Conservation (phyloP, 2,329 filamentous ascomycete genomes). For the Xylariaceae sp. region DNA sequence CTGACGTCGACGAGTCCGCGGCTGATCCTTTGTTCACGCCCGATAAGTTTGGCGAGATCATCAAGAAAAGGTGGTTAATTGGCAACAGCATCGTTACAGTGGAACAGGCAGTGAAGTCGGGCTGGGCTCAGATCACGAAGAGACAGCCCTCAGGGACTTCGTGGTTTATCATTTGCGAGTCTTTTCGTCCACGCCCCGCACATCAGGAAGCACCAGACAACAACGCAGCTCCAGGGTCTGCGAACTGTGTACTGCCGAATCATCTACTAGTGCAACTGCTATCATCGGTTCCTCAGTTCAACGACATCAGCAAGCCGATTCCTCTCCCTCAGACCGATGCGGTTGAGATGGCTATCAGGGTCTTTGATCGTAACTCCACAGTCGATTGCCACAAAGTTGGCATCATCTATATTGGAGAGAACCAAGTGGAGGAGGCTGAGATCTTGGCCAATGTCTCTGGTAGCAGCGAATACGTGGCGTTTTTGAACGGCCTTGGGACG, state of each 20-base stretch:
- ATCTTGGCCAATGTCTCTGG: slow-evolving; percentile 84
- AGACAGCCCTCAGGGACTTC: slow-evolving; percentile 65
- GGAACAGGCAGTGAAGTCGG: slow-evolving; percentile 61
- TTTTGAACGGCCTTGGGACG: slow-evolving; percentile 76
- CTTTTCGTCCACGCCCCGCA: slow-evolving; percentile 52
- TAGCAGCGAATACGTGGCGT: slow-evolving; percentile 80
- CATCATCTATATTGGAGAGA: slow-evolving; percentile 85
- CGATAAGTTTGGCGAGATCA: slow-evolving; percentile 59
- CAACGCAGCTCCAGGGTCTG: slow-evolving; percentile 44
- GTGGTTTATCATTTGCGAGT: slow-evolving; percentile 54
- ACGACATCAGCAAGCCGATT: slow-evolving; percentile 61
- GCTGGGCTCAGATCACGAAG: slow-evolving; percentile 66
- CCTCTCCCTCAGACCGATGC: slow-evolving; percentile 66
- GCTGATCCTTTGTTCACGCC: slow-evolving; percentile 61
- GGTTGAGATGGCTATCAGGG: slow-evolving; percentile 66
- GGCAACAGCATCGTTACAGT: slow-evolving; percentile 71
- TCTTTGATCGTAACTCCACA: slow-evolving; percentile 82
- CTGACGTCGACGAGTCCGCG: slow-evolving; percentile 73
- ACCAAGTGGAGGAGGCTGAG: slow-evolving; percentile 74
- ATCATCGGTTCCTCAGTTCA: slow-evolving; percentile 55
- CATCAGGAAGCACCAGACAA: slow-evolving; percentile 49
- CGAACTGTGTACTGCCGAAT: slow-evolving; percentile 63
- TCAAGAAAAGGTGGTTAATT: slow-evolving; percentile 64
- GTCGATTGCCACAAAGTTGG: slow-evolving; percentile 95
- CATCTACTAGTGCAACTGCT: slow-evolving; percentile 67